phyloP scores from a whole-genome alignment of 768 basidiomycete genomes.

The Russula sp. region DNA sequence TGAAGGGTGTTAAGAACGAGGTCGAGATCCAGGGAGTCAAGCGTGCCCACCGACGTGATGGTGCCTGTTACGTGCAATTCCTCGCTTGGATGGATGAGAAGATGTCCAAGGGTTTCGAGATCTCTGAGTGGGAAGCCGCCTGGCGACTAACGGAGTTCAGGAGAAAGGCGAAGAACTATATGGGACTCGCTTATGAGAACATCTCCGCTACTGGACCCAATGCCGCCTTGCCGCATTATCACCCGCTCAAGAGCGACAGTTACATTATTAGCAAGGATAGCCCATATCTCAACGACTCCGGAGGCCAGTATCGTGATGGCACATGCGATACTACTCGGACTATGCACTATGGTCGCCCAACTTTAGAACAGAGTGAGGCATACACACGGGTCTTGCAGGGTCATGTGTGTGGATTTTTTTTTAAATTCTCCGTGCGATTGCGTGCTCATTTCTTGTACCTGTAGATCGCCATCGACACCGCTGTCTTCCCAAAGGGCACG shows the following conservation, averaged over 20 bases:
- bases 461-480: slow-evolving; percentile 87
- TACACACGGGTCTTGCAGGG: slow-evolving; percentile 96
- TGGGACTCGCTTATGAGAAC: slow-evolving; percentile 85
- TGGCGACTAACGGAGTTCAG: slow-evolving; percentile 78
- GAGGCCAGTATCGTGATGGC: slow-evolving; percentile 85
- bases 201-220: slow-evolving; percentile 90
- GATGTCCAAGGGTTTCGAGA: slow-evolving; percentile 68
- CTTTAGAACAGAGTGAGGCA: slow-evolving; percentile 82
- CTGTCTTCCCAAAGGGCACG: slow-evolving; percentile 88
- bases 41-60: slow-evolving; percentile 86
- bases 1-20: slow-evolving; percentile 87
- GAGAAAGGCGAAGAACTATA: slow-evolving; percentile 65
- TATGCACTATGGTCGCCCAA: slow-evolving; percentile 83
- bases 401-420: slow-evolving; percentile 59
- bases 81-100: slow-evolving; percentile 89
- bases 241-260: slow-evolving; percentile 65
- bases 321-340: slow-evolving; percentile 85
- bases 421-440: slow-evolving; percentile 25
- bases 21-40: slow-evolving; percentile 80
- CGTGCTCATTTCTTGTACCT: slow-evolving; percentile 27
- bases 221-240: slow-evolving; percentile 93
- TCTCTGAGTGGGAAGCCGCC: slow-evolving; percentile 91
- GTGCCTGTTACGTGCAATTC: slow-evolving; percentile 80
- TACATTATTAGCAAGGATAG: slow-evolving; percentile 70
- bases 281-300: slow-evolving; percentile 94